These are phyloP conservation scores for Aegilops longissima DNA, from an alignment of 176 grass and related monocot genomes.

Conservation along the genomic window DNA sequence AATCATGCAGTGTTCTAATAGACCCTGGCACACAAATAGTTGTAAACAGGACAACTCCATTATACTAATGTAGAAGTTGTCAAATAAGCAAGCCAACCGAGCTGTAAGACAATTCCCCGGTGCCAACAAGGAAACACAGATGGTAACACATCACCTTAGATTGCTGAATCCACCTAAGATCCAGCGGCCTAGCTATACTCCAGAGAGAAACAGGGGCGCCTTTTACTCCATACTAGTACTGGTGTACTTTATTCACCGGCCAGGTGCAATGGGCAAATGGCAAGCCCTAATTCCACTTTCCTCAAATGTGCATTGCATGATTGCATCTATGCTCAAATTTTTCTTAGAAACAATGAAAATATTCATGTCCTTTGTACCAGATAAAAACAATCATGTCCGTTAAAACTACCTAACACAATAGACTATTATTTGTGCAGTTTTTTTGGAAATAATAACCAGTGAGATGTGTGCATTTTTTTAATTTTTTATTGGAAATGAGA, in stretches of 20 bases:
- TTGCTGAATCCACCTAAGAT: neutral
- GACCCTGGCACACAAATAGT: neutral
- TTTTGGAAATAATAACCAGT: neutral
- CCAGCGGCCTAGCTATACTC: neutral
- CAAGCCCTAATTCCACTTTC: neutral
- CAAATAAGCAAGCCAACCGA: neutral
- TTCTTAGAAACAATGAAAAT: neutral
- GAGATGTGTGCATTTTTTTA: too few relatives aligned
- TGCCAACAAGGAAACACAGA: neutral
- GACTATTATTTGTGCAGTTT: too few relatives aligned
- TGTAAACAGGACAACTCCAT: neutral
- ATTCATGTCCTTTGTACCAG: neutral
- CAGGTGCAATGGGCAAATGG: neutral
- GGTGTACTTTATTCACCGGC: neutral
- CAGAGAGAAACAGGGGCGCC: neutral
- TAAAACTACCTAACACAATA: neutral
- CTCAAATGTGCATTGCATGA: neutral
- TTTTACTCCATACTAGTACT: neutral
- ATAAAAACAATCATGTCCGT: neutral
- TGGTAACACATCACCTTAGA: neutral
- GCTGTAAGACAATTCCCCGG: neutral
- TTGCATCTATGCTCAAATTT: neutral
- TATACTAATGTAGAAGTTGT: neutral
- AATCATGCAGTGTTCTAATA: slow-evolving; percentile 3
- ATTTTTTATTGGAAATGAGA: too few relatives aligned